Evolutionary conservation across 176 grass and related monocot genomes (phyloP), one percentile per base, ranked within the genome.

Genomic region (Triticum dicoccoides): DNA sequence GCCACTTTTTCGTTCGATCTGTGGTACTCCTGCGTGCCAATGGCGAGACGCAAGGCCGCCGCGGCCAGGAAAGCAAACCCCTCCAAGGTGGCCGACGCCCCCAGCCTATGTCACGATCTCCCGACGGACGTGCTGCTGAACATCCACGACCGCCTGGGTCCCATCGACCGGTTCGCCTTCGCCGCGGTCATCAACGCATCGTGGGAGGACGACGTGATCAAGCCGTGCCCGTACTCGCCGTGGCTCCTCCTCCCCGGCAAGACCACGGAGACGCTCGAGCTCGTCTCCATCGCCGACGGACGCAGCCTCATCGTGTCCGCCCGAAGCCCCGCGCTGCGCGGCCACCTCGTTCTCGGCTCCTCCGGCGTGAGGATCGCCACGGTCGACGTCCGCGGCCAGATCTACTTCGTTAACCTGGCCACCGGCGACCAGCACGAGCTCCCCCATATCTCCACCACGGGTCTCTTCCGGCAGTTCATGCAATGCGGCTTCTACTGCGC

Each of bases 181-280:
- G 44, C 44, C 44, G 44, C 44, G 8, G 39, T 24, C 58, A 64
- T 61, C 71, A 11, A 15, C 38, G 8, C 24, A 17, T 73, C 35
- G 0, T 4, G 58, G 1, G 44, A 47, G 44, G 21, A 1, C n/a
- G 38, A 73, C 1, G 10, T 2, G 6, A 2, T 49, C 11, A 76
- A 51, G 24, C 44, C 44, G 44, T 47, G 44, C 44, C 5, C 27
- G 3, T 27, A 23, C 58, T 7, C 20, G 39, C 61, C 83, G 1
- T 84, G 83, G 61, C 59, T 84, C 59, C 7, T 84, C 42, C 41
- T 65, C 82, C 71, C 24, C 39, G 6, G 25, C 9, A 8, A 44
- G 1, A 10, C 27, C 6, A 4, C 39, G 27, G 27, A 17, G 13
- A 27, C 3, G 4, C 1, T 23, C 32, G 7, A 42, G n/a, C n/a